Evolutionary conservation across 176 grass and related monocot species (phyloP), one percentile per base, ranked within the genome.

Genomic region (Musa troglodytarum): DNA sequence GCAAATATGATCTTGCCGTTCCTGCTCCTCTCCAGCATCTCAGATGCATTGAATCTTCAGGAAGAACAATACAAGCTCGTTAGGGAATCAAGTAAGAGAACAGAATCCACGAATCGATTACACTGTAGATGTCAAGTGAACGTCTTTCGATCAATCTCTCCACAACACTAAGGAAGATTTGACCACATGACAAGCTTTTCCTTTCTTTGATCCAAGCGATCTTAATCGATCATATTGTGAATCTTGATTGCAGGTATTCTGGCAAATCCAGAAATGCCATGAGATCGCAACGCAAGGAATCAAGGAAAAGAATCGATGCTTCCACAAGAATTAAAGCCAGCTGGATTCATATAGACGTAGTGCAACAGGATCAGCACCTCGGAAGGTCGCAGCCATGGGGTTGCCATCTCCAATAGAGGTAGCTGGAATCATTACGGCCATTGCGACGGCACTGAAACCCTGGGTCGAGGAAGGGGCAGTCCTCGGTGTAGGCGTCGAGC

Each of bases 21-120:
- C 69, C 69, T 73, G 69, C 78, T 80, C 69, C 78, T 80, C 78
- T 80, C 78, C 69, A 80, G 22, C 69, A 80, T 64, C 57, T 80
- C 78, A 25, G 68, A 54, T 2, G 78, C 78, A 54, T 80, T 54
- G 22, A 80, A 80, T 73, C 78, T 80, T 49, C 57, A 61, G 15
- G 57, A 5, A 43, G 34, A 61, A 6, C 8, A 1, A 61, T 21
- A 8, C 3, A 61, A 20, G 9, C 8, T 17, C 17, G 21, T 61
- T 61, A 61, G 16, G 4, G 15, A 17, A 58, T 58, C 11, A 58
- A 58, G 9, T 19, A 15, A 58, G 34, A 4, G 0, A 43, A 58
- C 55, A 15, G 6, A 15, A 12, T 58, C 11, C 19, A 57, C 54
- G 54, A 57, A 17, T 1, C 54, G 54, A 57, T 57, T 16, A 61